These are phyloP conservation scores for Metarhizium anisopliae DNA, from an alignment of 2,329 filamentous ascomycete genomes.

Conservation along the genomic window DNA sequence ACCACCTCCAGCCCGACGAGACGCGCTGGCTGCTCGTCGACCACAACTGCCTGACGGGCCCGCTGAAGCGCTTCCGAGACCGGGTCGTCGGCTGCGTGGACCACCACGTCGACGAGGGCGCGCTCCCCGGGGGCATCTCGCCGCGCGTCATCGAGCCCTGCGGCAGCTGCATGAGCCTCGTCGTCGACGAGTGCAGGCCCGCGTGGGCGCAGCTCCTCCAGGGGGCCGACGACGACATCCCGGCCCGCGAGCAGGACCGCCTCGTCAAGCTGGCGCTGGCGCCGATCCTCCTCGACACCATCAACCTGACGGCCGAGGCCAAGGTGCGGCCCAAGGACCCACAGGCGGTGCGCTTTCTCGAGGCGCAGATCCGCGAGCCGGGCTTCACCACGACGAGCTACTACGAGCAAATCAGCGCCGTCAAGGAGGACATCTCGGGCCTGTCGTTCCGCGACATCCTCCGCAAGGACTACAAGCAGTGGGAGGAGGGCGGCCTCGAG, in stretches of 20 bases:
- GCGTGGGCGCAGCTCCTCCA: conserved; percentile 46
- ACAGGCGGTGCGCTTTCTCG: conserved; percentile 48
- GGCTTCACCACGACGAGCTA: conserved; percentile 46
- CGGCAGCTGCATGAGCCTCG: conserved; percentile 66
- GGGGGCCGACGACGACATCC: background rate
- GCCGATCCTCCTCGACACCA: conserved; percentile 66
- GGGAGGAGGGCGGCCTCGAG: conserved; percentile 46
- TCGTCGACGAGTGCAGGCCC: conserved; percentile 49
- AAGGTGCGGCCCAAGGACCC: conserved; percentile 59
- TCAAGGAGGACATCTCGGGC: conserved; percentile 58
- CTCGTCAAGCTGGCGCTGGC: conserved; percentile 60
- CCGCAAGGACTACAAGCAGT: conserved; percentile 80
- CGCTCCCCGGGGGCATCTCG: conserved; percentile 35
- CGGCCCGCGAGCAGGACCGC: conserved; percentile 38
- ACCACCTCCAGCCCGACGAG: conserved; percentile 38
- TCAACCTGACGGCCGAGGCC: conserved; percentile 49
- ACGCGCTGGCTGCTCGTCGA: conserved; percentile 70
- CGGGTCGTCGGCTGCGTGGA: conserved; percentile 61
- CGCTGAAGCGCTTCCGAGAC: conserved; percentile 41
- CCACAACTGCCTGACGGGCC: conserved; percentile 64
- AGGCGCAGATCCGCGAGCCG: conserved; percentile 32
- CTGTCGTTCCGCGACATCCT: conserved; percentile 59
- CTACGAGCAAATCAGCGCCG: conserved; percentile 48
- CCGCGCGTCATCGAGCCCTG: conserved; percentile 55
- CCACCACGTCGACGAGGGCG: conserved; percentile 67